Base-by-base conservation (phyloP, 148 eudicot species). In the Heliamphora exappendiculata region DNA sequence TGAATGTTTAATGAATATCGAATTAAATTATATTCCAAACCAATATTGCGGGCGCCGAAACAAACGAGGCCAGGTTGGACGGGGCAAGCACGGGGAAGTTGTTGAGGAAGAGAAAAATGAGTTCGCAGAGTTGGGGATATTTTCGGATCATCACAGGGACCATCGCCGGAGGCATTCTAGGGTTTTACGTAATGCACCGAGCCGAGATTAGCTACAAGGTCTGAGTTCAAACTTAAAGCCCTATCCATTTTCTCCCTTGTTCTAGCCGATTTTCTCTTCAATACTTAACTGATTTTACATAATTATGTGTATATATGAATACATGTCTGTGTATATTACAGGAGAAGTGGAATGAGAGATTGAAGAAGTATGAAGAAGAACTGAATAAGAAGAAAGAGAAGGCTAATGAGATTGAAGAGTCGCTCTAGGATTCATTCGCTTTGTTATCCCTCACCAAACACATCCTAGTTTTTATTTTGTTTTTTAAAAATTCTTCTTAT, bases 181-280 rank as follows among this genome's bases (percentile, higher is more conserved):
- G 90, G 67, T 87, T 87, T 73, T 87, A 85, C 36, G 82, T 81
- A 22, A 87, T 87, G 90, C 88, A 87, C 34, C 87, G 88, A 20
- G 31, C 72, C 33, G 90, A 87, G 76, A 39, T 67, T 17, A 75
- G 79, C 81, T 87, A 87, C 79, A 87, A 87, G 88, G 90, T 85
- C 44, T 16, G 44, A 13, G 1, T 65, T 53, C 39, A 10, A 60
- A 45, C 72, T 72, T 7, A 9, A 31, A 8, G 4, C 17, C 19
- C 5, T n/a, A n/a, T n/a, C n/a, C 59, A 5, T 20, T 51, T 33
- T 11, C 13, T 67, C 4, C 9, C 8, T 19, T 24, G 3, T 49
- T 70, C 22, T 28, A 47, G 29, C 24, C 26, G 44, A 4, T 51
- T 34, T 34, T n/a, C 60, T 29, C 55, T 28, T 11, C 3, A n/a